Evolutionary conservation across 495 filamentous ascomycete genomes (phyloP), one percentile per base, ranked within the genome.

Genomic region (Hypoxylon fuscum): DNA sequence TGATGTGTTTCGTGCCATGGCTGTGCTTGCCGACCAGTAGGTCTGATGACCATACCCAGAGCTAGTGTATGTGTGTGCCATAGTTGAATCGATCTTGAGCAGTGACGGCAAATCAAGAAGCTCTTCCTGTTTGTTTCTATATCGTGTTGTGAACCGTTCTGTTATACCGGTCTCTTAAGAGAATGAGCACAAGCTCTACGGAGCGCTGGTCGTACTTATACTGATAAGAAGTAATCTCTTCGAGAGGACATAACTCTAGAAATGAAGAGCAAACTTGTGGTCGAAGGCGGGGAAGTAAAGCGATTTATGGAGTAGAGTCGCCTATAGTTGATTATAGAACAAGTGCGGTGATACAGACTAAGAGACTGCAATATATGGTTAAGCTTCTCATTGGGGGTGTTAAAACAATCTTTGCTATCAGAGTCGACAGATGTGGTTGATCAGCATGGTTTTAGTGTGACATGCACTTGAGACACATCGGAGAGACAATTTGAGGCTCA

Each of bases 401-500:
- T 56, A 23, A 64, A 46, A 58, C 59, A 68, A 37, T 55, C 38
- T 59, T 20, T 52, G 40, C 14, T 57, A 18, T 44, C 22, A 51
- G 25, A 57, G 37, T 35, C 42, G 47, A 49, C 40, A 62, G 35
- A 54, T 41, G 34, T 67, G 29, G 53, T 44, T 21, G 41, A 53
- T 35, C 29, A 52, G 54, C 50, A 56, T 38, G 46, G 23, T 34
- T 22, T 62, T 34, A 18, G 64, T 62, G 52, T 49, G 54, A 62
- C 46, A 48, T 31, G 35, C 46, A 54, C 12, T 48, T 21, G 42
- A 51, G 10, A 45, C 11, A 18, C 32, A 47, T 52, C 57, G 57
- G 52, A 62, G 31, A 47, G 35, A 47, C n/a, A 62, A 50, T 23
- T 58, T 55, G 61, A 56, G 64, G 64, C 58, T 67, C 64, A 67